Percentiles rank a stretch among this genome's conserved stretches.
Conservation (phyloP, 2,329 filamentous ascomycete genomes). For the Colletotrichum chlorophyti region DNA sequence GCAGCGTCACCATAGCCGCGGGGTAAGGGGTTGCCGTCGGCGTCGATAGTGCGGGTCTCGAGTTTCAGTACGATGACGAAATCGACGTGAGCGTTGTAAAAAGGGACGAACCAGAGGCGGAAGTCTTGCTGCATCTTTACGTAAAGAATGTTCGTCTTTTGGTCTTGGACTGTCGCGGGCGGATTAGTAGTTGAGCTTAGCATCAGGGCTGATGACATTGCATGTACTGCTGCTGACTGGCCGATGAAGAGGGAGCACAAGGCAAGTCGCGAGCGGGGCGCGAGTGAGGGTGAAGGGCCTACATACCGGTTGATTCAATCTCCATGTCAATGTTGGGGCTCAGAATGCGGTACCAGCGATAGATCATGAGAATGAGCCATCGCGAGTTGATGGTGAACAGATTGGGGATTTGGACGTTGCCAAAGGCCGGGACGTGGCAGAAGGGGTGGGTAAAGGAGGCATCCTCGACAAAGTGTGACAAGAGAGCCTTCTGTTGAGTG, state of each 20-base stretch:
- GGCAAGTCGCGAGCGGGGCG: too few relatives aligned
- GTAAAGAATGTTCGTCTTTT: conserved; percentile 63
- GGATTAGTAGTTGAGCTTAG: not conserved
- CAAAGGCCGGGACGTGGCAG: conserved; percentile 69
- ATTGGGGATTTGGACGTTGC: conserved; percentile 47
- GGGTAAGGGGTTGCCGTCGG: conserved; percentile 32
- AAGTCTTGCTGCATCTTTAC: conserved; percentile 78
- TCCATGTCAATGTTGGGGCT: conserved; percentile 74
- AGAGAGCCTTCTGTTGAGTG: conserved; percentile 69
- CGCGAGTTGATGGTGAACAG: conserved; percentile 62
- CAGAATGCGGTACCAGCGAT: conserved; percentile 85
- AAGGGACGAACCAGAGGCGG: conserved; percentile 77
- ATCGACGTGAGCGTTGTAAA: conserved; percentile 72
- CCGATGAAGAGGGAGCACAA: not conserved
- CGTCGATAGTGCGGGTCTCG: conserved; percentile 46
- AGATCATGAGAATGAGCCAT: conserved; percentile 72
- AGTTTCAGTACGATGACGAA: conserved; percentile 74
- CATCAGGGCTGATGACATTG: too few relatives aligned
- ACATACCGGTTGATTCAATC: conserved; percentile 64
- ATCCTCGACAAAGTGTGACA: conserved; percentile 75
- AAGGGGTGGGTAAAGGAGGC: conserved; percentile 82
- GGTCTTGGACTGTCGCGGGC: conserved; percentile 26
- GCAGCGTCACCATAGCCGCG: conserved; percentile 24
- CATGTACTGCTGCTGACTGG: not conserved
- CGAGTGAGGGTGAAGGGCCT: not conserved